phyloP scores from a whole-genome alignment of 805 yeast genomes.

The Myxozyma geophila region DNA sequence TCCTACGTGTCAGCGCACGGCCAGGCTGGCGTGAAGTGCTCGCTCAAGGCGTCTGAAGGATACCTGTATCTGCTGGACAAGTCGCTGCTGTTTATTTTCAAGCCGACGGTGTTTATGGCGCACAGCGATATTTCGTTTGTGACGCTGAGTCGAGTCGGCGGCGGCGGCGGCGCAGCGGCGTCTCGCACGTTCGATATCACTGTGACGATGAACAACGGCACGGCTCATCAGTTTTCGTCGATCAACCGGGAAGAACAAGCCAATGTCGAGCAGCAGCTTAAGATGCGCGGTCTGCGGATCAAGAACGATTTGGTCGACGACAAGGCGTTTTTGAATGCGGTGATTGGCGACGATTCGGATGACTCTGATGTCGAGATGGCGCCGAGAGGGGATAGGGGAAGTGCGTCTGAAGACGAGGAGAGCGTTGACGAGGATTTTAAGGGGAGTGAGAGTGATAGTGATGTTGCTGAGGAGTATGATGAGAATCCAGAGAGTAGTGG shows the following conservation, averaged over 20 bases:
- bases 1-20: conserved; percentile 70
- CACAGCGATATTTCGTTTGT: conserved; percentile 76
- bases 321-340: conserved; percentile 77
- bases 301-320: conserved; percentile 90
- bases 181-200: conserved; percentile 94
- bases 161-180: conserved; percentile 66
- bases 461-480: conserved; percentile 83
- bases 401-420: conserved; percentile 81
- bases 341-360: conserved; percentile 65
- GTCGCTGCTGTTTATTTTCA: conserved; percentile 86
- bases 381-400: conserved; percentile 56
- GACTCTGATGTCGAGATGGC: conserved; percentile 49
- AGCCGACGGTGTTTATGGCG: conserved; percentile 92
- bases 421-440: conserved; percentile 80
- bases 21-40: conserved; percentile 87
- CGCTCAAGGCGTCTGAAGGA: conserved; percentile 94
- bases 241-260: conserved; percentile 89
- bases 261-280: conserved; percentile 72
- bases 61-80: conserved; percentile 90
- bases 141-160: conserved; percentile 87
- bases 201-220: conserved; percentile 66
- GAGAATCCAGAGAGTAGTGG: conserved; percentile 57
- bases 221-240: conserved; percentile 82
- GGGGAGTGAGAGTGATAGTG: conserved; percentile 59
- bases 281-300: conserved; percentile 75